Base-by-base conservation (phyloP, 441 rosid genomes). In the Macaranga tanarius region DNA sequence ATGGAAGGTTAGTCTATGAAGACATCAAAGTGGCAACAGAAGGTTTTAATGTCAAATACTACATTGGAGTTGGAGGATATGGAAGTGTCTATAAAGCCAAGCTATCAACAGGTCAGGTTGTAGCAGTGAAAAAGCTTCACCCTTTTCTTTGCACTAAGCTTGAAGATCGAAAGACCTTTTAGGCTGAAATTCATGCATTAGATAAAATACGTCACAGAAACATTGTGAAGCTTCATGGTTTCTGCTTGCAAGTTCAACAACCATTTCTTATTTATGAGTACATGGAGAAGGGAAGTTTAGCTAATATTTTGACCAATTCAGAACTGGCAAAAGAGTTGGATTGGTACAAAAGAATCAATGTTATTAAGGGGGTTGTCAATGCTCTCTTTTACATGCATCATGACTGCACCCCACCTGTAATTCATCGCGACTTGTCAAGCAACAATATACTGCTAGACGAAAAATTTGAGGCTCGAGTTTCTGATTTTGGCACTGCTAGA, bases 81-180 rank as follows among this genome's bases (percentile, higher is more conserved):
- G 85, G 85, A 59, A 81, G 72, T 38, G 87, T 85, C 12, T 85
- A 81, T 62, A 83, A 79, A 67, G 83, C 85, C 19, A 50, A 57
- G 28, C 71, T 83, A 12, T 71, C 81, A 10, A 72, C 78, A 19
- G 79, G 79, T 26, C 68, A 50, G 4, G 62, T 72, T 26, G 76
- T 84, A 12, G 85, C 85, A 0, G 81, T 84, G 7, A 82, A 84
- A 67, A 76, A 76, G 73, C 77, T 84, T 25, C 79, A 83, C 40
- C 9, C 50, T 3, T 20, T 3, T 10, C 38, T 56, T 44, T 40
- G n/a, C 50, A 3, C 61, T 12, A 61, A 50, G 12, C 38, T 40
- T 34, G 72, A 2, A 19, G 25, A 58, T 56, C 71, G 2, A 17
- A 64, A 59, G 19, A 51, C 73, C 2, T 81, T 84, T 22, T 55